Conservation (phyloP, 1,284 basidiomycete genomes). For the Ustilago cynodontis region DNA sequence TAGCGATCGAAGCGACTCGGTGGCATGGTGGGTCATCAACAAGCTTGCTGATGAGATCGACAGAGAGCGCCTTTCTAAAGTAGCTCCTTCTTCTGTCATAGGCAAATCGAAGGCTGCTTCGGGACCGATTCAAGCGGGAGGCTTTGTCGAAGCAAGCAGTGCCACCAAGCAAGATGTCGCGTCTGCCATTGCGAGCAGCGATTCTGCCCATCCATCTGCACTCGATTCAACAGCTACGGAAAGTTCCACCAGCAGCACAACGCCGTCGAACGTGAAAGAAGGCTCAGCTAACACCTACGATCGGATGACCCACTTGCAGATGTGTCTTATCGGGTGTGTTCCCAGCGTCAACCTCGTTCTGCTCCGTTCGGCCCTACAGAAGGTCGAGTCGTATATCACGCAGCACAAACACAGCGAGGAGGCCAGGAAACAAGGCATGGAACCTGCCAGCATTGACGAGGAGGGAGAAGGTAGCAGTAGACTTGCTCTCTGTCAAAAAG, state of each 20-base stretch:
- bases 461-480: conserved; percentile 19
- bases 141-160: conserved; percentile 17
- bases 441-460: background rate
- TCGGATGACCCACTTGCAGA: conserved; percentile 37
- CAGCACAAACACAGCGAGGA: conserved; percentile 23
- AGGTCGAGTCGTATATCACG: conserved; percentile 55
- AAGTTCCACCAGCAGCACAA: background rate
- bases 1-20: conserved; percentile 60
- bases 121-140: conserved; percentile 20
- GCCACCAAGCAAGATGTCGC: conserved; percentile 27
- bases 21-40: conserved; percentile 64
- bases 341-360: conserved; percentile 66
- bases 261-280: background rate
- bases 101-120: background rate
- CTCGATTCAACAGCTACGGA: background rate
- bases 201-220: conserved; percentile 16
- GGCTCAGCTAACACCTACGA: conserved; percentile 22
- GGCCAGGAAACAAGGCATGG: background rate
- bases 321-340: conserved; percentile 55
- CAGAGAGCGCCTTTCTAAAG: conserved; percentile 14
- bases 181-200: conserved; percentile 13
- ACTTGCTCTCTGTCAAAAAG: conserved; percentile 50
- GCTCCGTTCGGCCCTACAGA: conserved; percentile 57
- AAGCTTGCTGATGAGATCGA: conserved; percentile 51
- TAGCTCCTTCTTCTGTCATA: background rate